Conservation (phyloP, 2,329 filamentous ascomycete genomes). For the Fusarium sp. region DNA sequence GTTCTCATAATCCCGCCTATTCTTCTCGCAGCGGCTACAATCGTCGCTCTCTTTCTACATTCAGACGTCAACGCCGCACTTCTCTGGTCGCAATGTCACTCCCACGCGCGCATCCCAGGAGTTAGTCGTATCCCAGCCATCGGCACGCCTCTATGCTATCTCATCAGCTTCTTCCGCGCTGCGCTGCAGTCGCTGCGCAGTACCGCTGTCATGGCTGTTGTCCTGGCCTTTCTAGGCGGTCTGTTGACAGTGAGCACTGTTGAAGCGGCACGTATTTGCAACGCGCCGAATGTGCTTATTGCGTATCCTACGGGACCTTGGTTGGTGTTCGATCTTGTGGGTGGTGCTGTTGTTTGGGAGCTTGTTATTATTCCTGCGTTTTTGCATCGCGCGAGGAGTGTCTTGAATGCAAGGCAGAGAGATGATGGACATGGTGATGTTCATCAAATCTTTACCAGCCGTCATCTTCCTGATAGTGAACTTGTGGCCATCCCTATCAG, state of each 20-base stretch:
- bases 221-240: slow-evolving; percentile 60
- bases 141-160: slow-evolving; percentile 61
- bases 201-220: slow-evolving; percentile 55
- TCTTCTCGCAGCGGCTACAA: slow-evolving; percentile 59
- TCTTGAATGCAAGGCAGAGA: slow-evolving; percentile 45
- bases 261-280: slow-evolving; percentile 61
- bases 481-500: slow-evolving; percentile 67
- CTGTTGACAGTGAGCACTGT: slow-evolving; percentile 63
- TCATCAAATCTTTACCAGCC: slow-evolving; percentile 39
- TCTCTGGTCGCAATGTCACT: slow-evolving; percentile 66
- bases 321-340: slow-evolving; percentile 62
- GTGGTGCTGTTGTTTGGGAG: slow-evolving; percentile 65
- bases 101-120: slow-evolving; percentile 58
- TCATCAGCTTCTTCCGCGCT: slow-evolving; percentile 62
- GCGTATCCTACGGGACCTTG: slow-evolving; percentile 56
- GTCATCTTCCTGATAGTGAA: slow-evolving; percentile 62
- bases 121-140: slow-evolving; percentile 60
- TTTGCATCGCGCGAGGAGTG: slow-evolving; percentile 56
- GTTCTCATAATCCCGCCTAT: slow-evolving; percentile 64
- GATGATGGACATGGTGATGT: slow-evolving; percentile 32
- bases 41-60: slow-evolving; percentile 57
- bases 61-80: slow-evolving; percentile 64
- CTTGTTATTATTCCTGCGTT: slow-evolving; percentile 64
- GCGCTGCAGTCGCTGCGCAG: slow-evolving; percentile 58
- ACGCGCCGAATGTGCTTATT: slow-evolving; percentile 52